A percentile compares a stretch with the other conserved stretches of the same genome.
Conservation (phyloP, 1,139 yeast species). For the Suhomyces kunorum region DNA sequence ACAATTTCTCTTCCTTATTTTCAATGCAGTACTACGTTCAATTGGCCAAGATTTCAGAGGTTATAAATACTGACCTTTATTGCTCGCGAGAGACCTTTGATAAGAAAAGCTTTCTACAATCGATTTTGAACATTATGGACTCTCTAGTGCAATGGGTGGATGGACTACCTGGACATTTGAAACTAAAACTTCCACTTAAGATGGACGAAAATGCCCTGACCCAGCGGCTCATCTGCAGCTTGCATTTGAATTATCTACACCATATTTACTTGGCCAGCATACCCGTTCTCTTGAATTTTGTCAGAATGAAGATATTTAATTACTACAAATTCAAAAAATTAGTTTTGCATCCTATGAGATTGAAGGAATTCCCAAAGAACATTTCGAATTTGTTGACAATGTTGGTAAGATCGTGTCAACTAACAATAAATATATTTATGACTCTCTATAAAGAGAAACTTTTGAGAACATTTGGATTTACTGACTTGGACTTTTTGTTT, state of each 20-base stretch:
- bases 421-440: constrained; percentile 29
- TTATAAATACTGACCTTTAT: constrained; percentile 26
- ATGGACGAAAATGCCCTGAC: constrained; percentile 12
- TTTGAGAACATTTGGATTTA: constrained; percentile 28
- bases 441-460: constrained; percentile 22
- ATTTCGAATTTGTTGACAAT: constrained; percentile 23
- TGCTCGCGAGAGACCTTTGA: constrained; percentile 20
- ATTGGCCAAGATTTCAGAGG: constrained; percentile 29
- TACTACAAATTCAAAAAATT: constrained; percentile 11
- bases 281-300: constrained; percentile 30
- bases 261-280: constrained; percentile 31
- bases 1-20: constrained; percentile 21
- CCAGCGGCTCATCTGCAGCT: constrained; percentile 26
- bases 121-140: constrained; percentile 23
- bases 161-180: constrained; percentile 23
- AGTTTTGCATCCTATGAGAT: constrained; percentile 10
- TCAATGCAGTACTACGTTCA: constrained; percentile 25
- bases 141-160: constrained; percentile 26
- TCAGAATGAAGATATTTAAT: constrained; percentile 20
- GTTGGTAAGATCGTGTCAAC: constrained; percentile 26
- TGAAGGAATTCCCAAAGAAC: constrained; percentile 23
- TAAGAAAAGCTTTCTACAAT: constrained; percentile 21
- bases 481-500: constrained; percentile 31
- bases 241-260: constrained; percentile 33
- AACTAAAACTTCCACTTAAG: constrained; percentile 17